Conservation (phyloP, 129 eudicot species). For the Sambucus nigra region DNA sequence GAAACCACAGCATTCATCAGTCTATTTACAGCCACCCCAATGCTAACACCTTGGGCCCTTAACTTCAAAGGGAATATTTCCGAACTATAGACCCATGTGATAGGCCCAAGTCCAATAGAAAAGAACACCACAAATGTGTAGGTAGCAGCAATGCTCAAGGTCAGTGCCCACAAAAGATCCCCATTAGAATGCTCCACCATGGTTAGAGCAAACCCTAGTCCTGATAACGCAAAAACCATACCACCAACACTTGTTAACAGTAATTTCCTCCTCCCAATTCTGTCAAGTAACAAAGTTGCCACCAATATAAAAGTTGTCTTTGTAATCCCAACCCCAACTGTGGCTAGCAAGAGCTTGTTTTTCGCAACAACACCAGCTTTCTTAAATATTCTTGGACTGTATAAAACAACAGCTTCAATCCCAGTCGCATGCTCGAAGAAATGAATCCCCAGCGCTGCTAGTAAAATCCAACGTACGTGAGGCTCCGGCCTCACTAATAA, state of each 20-base stretch:
- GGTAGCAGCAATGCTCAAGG: slow-evolving; percentile 34
- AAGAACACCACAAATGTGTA: slow-evolving; percentile 48
- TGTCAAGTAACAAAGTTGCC: slow-evolving; percentile 58
- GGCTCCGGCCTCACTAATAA: slow-evolving; percentile 51
- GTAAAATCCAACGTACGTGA: slow-evolving; percentile 49
- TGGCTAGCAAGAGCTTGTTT: slow-evolving; percentile 40
- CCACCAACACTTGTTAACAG: slow-evolving; percentile 55
- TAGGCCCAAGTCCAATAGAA: slow-evolving; percentile 60
- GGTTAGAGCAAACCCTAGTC: slow-evolving; percentile 52
- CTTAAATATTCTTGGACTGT: slow-evolving; percentile 58
- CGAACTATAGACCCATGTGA: slow-evolving; percentile 75
- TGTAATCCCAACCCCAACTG: slow-evolving; percentile 58
- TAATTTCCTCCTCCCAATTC: slow-evolving; percentile 51
- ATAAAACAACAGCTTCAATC: slow-evolving; percentile 64
- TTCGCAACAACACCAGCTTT: slow-evolving; percentile 47
- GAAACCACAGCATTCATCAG: slow-evolving; percentile 60
- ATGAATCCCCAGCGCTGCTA: slow-evolving; percentile 71
- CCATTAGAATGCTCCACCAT: slow-evolving; percentile 30
- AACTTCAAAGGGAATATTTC: slow-evolving; percentile 66
- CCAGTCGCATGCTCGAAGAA: slow-evolving; percentile 87
- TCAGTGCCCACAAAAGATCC: slow-evolving; percentile 47
- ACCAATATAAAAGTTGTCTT: slow-evolving; percentile 30
- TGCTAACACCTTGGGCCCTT: slow-evolving; percentile 68
- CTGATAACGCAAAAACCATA: slow-evolving; percentile 36
- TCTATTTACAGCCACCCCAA: slow-evolving; percentile 87